Evolutionary conservation across 257 asterid genomes (phyloP).

Genomic region (Solanum pennellii): DNA sequence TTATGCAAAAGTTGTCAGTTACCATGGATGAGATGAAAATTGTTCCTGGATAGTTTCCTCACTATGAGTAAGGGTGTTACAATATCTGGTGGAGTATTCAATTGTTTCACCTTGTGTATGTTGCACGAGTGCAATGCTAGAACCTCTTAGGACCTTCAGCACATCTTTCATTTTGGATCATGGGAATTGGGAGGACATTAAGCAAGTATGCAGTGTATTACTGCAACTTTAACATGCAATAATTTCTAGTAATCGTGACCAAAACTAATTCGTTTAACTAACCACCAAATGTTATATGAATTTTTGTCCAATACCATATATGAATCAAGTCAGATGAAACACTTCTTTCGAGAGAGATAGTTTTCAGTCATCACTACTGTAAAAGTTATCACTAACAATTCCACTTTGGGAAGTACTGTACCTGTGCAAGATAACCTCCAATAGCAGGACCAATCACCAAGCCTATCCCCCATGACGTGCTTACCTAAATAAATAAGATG

Average conservation of each 20-base stretch:
- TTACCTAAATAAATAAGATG: conserved; percentile 29
- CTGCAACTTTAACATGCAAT: not conserved
- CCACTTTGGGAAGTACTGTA: not conserved
- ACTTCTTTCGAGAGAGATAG: not conserved
- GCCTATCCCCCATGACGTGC: conserved; percentile 85
- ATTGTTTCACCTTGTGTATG: not conserved
- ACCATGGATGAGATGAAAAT: not conserved
- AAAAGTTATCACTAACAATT: not conserved
- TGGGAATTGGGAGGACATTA: not conserved
- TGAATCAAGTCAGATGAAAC: not conserved
- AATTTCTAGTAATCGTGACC: not conserved
- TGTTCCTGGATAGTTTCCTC: not conserved
- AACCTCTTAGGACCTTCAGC: not conserved
- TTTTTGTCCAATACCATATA: not conserved
- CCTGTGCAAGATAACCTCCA: conserved; percentile 70
- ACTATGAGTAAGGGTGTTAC: not conserved
- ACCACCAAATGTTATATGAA: not conserved
- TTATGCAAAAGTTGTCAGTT: not conserved
- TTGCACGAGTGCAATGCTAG: not conserved
- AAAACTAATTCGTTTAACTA: not conserved
- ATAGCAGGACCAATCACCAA: conserved; percentile 81
- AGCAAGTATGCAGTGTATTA: not conserved
- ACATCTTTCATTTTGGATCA: not conserved
- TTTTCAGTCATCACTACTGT: not conserved
- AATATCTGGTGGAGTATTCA: not conserved